Evolutionary conservation across 148 eudicot species (phyloP), one percentile per base, ranked within the genome.

Genomic region (Vaccinium myrtillus): DNA sequence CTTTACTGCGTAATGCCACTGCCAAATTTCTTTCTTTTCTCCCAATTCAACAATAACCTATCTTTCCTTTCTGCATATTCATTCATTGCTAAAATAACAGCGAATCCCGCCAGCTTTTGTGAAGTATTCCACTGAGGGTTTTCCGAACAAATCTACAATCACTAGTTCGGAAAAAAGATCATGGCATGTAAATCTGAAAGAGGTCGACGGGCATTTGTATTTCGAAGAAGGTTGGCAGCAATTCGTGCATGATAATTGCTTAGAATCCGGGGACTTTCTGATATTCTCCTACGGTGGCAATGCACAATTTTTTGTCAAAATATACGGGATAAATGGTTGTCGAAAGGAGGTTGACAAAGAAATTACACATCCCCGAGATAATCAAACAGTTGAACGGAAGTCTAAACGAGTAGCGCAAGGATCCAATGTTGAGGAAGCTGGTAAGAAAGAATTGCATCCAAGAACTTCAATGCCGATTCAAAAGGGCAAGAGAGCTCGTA

Each of bases 141-240:
- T 85, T 27, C 86, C 83, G 3, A 25, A 16, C 54, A 73, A 79
- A 23, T 85, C 83, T 46, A 85, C 46, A 43, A 85, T 85, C 32
- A 56, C 25, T 43, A 80, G 7, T 46, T 71, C 27, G 10, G 23
- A 6, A 53, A 79, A 56, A 80, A 80, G 71, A 59, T 80, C 74
- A 46, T 80, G 86, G 86, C 27, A 19, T 70, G 73, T 85, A 19
- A 70, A 85, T 36, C 6, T 80, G 25, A 81, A 55, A 21, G 30
- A 73, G 59, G 21, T 70, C 7, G 58, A 46, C 2, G 48, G 27
- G n/a, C 19, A 56, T 71, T 46, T 85, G 30, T 85, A 71, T 56
- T 80, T 85, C 11, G 5, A 79, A 19, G 49, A 73, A 70, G 83
- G 86, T 25, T 85, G 86, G 86, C 53, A 79, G 21, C 78, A 71